phyloP scores from a whole-genome alignment of 2,329 filamentous ascomycete genomes.

The Ascosphaera aggregata region DNA sequence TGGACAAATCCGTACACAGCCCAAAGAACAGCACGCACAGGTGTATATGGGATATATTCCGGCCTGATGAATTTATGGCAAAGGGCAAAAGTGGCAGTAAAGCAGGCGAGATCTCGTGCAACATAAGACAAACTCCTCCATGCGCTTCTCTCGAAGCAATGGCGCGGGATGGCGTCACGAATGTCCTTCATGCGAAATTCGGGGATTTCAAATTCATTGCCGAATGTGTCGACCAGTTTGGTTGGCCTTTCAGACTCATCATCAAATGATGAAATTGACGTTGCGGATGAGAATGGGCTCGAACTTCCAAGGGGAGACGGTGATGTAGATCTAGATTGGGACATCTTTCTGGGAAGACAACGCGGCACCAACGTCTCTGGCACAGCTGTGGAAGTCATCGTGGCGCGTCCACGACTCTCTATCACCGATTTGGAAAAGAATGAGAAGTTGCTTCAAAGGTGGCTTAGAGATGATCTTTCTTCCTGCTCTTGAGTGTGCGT shows the following conservation, averaged over 20 bases:
- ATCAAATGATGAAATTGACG: slow-evolving; percentile 78
- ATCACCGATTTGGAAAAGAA: too few species aligned
- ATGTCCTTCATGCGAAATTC: slow-evolving; percentile 97
- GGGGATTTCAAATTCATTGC: slow-evolving; percentile 81
- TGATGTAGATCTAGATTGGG: slow-evolving; percentile 28
- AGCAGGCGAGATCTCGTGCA: slow-evolving; percentile 48
- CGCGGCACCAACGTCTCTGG: slow-evolving; percentile 25
- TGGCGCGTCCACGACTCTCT: too few species aligned
- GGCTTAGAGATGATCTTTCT: not conserved
- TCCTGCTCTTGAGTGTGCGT: not conserved
- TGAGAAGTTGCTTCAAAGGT: not conserved
- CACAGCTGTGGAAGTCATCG: slow-evolving; percentile 28
- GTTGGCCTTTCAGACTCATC: slow-evolving; percentile 27
- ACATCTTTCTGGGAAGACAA: slow-evolving; percentile 30
- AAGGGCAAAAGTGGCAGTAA: slow-evolving; percentile 59
- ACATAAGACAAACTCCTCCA: slow-evolving; percentile 59
- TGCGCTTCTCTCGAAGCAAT: slow-evolving; percentile 82
- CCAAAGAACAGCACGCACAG: slow-evolving; percentile 42
- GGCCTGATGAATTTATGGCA: slow-evolving; percentile 82
- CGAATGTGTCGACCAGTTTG: slow-evolving; percentile 71
- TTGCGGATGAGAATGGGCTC: slow-evolving; percentile 49
- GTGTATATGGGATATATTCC: slow-evolving; percentile 49
- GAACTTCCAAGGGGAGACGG: slow-evolving; percentile 36
- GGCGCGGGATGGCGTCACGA: slow-evolving; percentile 86
- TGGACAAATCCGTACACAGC: slow-evolving; percentile 56